Conservation (phyloP, 2,329 filamentous ascomycete species). For the Juglanconis oblonga region DNA sequence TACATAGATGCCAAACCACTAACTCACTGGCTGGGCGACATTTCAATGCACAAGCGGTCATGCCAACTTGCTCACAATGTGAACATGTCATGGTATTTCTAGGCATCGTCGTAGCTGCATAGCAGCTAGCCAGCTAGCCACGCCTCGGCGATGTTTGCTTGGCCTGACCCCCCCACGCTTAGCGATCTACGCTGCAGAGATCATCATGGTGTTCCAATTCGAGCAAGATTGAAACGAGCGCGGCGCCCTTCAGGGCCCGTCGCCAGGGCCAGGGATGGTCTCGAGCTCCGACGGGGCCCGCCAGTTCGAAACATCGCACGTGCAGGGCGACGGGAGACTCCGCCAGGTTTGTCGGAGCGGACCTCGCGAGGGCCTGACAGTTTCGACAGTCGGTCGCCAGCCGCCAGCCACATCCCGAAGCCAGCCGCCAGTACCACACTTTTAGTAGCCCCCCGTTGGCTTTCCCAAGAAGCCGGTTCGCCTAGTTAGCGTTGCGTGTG, state of each 20-base stretch:
- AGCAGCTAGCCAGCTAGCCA: not conserved
- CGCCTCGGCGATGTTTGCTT: not conserved
- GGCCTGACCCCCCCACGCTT: not conserved
- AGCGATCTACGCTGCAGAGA: not conserved
- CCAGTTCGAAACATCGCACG: conserved; percentile 16
- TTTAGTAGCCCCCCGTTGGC: not conserved
- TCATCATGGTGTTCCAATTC: too few species aligned
- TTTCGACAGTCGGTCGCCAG: not conserved
- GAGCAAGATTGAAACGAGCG: not conserved
- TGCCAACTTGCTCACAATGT: not conserved
- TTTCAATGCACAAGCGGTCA: too few species aligned
- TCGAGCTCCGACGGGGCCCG: conserved; percentile 12
- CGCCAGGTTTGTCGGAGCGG: not conserved
- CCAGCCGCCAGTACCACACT: too few species aligned
- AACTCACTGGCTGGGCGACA: not conserved
- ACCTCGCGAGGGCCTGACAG: not conserved
- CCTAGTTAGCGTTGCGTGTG: not conserved
- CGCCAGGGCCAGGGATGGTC: not conserved
- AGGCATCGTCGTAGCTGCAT: not conserved
- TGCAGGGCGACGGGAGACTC: conserved; percentile 1
- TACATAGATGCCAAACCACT: not conserved
- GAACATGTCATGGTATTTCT: not conserved
- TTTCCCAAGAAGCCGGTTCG: not conserved
- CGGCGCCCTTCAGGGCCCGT: not conserved
- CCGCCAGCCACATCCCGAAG: conserved; percentile 1